Conservation (phyloP, 371 early-diverging fungal genomes). For the Blakeslea trispora region DNA sequence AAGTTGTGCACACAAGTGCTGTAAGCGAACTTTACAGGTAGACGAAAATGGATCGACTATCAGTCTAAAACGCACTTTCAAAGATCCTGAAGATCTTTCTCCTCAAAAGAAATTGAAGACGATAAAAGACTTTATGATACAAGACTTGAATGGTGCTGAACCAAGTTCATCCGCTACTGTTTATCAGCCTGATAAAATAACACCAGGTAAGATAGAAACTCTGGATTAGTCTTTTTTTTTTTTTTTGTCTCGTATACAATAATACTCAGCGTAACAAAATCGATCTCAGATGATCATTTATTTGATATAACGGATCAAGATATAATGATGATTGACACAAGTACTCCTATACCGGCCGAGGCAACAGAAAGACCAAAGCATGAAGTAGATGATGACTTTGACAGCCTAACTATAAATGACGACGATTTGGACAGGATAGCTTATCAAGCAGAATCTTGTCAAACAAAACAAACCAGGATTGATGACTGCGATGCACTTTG, state of each 20-base stretch:
- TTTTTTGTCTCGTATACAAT: no score
- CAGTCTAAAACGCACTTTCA: neutral
- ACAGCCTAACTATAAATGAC: neutral
- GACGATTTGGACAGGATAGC: neutral
- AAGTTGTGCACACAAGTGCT: slow-evolving; percentile 25
- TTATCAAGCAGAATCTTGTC: neutral
- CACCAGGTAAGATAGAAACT: no score
- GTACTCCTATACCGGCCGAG: neutral
- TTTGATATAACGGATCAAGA: no score
- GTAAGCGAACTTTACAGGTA: slow-evolving; percentile 1
- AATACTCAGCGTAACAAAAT: no score
- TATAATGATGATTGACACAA: neutral
- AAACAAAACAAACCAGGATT: neutral
- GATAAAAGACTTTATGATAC: no score
- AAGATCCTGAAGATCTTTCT: neutral
- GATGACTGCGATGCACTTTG: slow-evolving; percentile 18
- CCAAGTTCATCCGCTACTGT: no score
- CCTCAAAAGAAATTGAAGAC: neutral
- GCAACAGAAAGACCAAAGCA: neutral
- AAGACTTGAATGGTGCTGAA: no score
- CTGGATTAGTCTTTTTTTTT: no score
- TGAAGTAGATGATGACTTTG: neutral
- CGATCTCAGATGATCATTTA: no score
- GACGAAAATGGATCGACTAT: neutral
- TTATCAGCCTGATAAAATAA: no score